Evolutionary conservation across 805 yeast genomes (phyloP).

Genomic region (Candida chauliodis): DNA sequence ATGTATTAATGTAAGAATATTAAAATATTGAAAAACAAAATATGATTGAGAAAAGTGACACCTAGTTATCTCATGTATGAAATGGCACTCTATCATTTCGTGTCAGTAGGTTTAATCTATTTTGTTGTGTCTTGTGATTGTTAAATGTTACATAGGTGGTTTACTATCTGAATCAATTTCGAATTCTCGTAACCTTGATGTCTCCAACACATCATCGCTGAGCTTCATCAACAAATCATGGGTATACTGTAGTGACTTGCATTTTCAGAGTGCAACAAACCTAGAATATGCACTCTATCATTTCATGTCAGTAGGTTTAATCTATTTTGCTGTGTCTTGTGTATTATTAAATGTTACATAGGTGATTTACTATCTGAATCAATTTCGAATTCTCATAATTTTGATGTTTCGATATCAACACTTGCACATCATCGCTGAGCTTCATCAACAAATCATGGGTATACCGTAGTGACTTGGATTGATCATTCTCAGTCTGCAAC

Average conservation of each 20-base stretch:
- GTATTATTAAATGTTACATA: constrained; percentile 18
- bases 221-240: constrained; percentile 19
- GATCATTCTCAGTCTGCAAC: too few species aligned
- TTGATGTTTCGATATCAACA: constrained; percentile 10
- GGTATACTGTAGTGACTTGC: constrained; percentile 24
- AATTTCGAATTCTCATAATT: constrained; percentile 10
- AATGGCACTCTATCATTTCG: too few species aligned
- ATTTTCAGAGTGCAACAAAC: too few species aligned
- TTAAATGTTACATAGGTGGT: constrained; percentile 17
- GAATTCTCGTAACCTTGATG: constrained; percentile 5
- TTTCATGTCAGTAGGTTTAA: too few species aligned
- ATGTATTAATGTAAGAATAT: too few species aligned
- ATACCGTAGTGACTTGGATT: constrained; percentile 23
- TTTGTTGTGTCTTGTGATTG: too few species aligned
- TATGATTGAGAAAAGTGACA: too few species aligned
- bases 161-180: constrained; percentile 14
- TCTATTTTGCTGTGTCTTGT: too few species aligned
- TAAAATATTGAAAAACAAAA: too few species aligned
- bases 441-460: constrained; percentile 20
- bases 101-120: too few species aligned
- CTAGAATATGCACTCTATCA: too few species aligned
- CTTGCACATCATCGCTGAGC: constrained; percentile 18
- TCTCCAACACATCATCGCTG: constrained; percentile 14
- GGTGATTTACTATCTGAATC: constrained; percentile 14
- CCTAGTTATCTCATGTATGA: too few species aligned